Evolutionary conservation across 2,329 filamentous ascomycete species (phyloP).

Genomic region (Colletotrichum musae): DNA sequence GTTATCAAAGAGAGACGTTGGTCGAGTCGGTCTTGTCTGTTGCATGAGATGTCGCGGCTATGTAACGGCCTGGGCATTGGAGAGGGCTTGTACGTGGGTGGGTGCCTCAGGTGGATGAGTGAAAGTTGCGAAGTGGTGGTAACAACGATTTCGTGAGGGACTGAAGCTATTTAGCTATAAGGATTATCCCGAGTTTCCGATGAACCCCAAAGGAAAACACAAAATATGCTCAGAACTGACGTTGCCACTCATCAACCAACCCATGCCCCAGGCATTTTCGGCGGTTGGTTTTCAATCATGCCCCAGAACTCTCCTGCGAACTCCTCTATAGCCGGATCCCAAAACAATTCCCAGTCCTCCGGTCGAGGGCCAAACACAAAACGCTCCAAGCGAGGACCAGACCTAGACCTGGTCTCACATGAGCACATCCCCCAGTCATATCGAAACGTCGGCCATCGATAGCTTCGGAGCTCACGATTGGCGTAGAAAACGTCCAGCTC

Average conservation of each 20-base stretch:
- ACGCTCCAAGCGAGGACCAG: neutral
- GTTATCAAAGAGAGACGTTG: too few species aligned
- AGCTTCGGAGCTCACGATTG: neutral
- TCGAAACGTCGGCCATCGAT: neutral
- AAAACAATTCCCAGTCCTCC: neutral
- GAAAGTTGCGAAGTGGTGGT: too few species aligned
- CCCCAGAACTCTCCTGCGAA: slow-evolving; percentile 11
- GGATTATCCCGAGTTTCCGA: too few species aligned
- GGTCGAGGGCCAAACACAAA: neutral
- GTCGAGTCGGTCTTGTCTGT: too few species aligned
- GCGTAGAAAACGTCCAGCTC: neutral
- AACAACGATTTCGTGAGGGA: too few species aligned
- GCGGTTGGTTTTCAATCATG: neutral
- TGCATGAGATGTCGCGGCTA: too few species aligned
- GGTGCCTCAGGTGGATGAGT: too few species aligned
- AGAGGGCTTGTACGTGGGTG: too few species aligned
- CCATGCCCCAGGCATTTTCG: slow-evolving; percentile 9
- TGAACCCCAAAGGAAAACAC: too few species aligned
- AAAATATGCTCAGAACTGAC: too few species aligned
- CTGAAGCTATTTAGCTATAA: too few species aligned
- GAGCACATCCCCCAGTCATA: neutral
- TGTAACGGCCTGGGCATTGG: too few species aligned
- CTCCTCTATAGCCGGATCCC: neutral
- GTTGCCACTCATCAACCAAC: neutral
- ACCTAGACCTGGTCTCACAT: neutral